These are phyloP conservation scores for Margaritispora aquatica DNA, from an alignment of 495 filamentous ascomycete genomes.

Conservation along the genomic window DNA sequence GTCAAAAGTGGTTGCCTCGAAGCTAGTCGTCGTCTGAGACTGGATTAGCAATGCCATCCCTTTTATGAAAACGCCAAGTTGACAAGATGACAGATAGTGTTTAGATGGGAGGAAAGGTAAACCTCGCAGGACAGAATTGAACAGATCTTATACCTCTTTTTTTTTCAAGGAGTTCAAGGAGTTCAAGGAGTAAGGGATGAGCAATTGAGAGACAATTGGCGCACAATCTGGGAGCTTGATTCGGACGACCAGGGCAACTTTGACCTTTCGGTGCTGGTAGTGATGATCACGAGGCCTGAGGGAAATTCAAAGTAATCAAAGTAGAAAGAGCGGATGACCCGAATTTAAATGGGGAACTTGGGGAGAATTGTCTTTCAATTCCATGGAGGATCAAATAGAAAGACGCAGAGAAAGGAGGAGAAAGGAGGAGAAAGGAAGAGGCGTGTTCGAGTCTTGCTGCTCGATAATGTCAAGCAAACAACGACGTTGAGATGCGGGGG, in stretches of 20 bases:
- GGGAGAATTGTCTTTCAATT: neutral
- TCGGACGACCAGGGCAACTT: neutral
- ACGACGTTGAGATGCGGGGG: neutral
- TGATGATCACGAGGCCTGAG: neutral
- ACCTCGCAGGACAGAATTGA: too few relatives aligned
- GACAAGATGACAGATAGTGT: neutral
- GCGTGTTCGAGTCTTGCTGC: too few relatives aligned
- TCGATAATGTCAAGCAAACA: neutral
- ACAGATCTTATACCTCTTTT: too few relatives aligned
- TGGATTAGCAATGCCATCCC: neutral
- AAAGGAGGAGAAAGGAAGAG: too few relatives aligned
- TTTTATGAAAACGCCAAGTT: neutral
- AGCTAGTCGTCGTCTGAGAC: neutral
- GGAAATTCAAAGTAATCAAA: neutral
- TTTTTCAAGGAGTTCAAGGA: too few relatives aligned
- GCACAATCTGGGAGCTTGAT: neutral
- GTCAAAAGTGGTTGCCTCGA: neutral
- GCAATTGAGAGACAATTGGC: neutral
- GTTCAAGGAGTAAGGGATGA: neutral
- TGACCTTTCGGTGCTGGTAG: neutral
- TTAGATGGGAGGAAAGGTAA: too few relatives aligned
- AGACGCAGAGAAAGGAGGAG: too few relatives aligned
- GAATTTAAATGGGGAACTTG: too few relatives aligned
- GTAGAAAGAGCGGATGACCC: neutral
- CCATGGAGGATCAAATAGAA: too few relatives aligned